Percentiles rank a stretch among this genome's conserved stretches.
phyloP scores from a whole-genome alignment of 768 basidiomycete genomes.

The Russula emetica region DNA sequence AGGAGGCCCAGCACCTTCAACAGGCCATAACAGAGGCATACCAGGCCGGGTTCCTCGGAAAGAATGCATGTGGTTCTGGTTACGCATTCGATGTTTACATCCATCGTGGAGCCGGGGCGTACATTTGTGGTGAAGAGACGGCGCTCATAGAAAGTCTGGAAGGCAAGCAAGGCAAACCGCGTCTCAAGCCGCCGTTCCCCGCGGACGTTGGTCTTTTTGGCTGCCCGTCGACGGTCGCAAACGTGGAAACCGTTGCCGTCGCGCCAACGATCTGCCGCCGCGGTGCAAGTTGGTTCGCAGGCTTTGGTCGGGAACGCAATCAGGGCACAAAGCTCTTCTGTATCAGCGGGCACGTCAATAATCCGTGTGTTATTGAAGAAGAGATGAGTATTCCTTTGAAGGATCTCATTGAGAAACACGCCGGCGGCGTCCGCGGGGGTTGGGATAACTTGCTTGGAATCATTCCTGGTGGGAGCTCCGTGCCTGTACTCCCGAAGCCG shows the following conservation, averaged over 20 bases:
- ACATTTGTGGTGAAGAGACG: conserved; percentile 98
- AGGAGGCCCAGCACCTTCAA: conserved; percentile 90
- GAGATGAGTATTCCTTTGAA: conserved; percentile 97
- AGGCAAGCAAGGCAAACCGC: conserved; percentile 97
- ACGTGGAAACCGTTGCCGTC: conserved; percentile 97
- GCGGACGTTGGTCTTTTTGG: conserved; percentile 98
- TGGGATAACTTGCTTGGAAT: conserved; percentile 99
- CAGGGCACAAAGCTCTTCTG: conserved; percentile 97
- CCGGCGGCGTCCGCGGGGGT: conserved; percentile 89
- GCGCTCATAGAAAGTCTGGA: conserved; percentile 95
- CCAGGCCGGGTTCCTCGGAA: conserved; percentile 80
- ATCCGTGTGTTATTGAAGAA: conserved; percentile 96
- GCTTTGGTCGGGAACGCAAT: conserved; percentile 89
- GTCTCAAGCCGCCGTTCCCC: conserved; percentile 97
- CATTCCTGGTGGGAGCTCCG: conserved; percentile 91
- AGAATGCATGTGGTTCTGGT: conserved; percentile 86
- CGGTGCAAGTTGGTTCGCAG: conserved; percentile 85
- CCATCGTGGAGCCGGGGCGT: conserved; percentile 97
- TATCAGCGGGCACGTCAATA: conserved; percentile 96
- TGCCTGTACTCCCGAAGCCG: conserved; percentile 84
- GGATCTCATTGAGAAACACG: conserved; percentile 94
- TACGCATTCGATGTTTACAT: conserved; percentile 97
- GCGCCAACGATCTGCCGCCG: conserved; percentile 94
- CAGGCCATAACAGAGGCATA: conserved; percentile 97
- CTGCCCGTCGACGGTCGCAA: conserved; percentile 95